A percentile compares a stretch with the other conserved stretches of the same genome.
Evolutionary conservation across 768 basidiomycete genomes (phyloP).

Genomic region (Pleurotus tuoliensis): DNA sequence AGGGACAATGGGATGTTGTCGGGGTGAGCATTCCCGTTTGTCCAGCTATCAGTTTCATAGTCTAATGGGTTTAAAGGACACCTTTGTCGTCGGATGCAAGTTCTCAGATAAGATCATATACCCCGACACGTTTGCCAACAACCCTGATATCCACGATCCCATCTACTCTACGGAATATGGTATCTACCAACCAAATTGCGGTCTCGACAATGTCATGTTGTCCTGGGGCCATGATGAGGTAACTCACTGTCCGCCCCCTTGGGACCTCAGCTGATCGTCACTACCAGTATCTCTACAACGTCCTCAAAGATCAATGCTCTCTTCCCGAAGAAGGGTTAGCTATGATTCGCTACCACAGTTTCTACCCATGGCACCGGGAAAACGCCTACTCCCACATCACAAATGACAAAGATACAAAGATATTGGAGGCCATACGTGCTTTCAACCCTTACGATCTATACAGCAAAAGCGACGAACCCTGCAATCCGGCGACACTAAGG

Average conservation of each 20-base stretch:
- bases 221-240: slow-evolving; percentile 93
- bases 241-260: slow-evolving; percentile 18
- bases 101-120: slow-evolving; percentile 84
- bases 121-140: slow-evolving; percentile 70
- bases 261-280: neutral
- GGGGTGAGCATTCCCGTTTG: slow-evolving; percentile 49
- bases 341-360: slow-evolving; percentile 94
- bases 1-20: slow-evolving; percentile 95
- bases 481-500: slow-evolving; percentile 56
- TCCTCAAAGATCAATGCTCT: slow-evolving; percentile 77
- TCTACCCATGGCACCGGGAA: slow-evolving; percentile 96
- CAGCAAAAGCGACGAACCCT: slow-evolving; percentile 77
- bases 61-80: slow-evolving; percentile 30
- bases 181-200: slow-evolving; percentile 75
- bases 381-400: slow-evolving; percentile 78
- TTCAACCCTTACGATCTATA: slow-evolving; percentile 97
- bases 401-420: slow-evolving; percentile 61
- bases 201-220: slow-evolving; percentile 83
- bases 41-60: neutral
- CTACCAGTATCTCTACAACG: slow-evolving; percentile 73
- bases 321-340: slow-evolving; percentile 80
- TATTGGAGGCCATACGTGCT: slow-evolving; percentile 70
- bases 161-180: slow-evolving; percentile 71
- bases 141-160: slow-evolving; percentile 63
- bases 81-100: slow-evolving; percentile 75